Base-by-base conservation (phyloP, 495 filamentous ascomycete species). In the Penicillium mononematosum region DNA sequence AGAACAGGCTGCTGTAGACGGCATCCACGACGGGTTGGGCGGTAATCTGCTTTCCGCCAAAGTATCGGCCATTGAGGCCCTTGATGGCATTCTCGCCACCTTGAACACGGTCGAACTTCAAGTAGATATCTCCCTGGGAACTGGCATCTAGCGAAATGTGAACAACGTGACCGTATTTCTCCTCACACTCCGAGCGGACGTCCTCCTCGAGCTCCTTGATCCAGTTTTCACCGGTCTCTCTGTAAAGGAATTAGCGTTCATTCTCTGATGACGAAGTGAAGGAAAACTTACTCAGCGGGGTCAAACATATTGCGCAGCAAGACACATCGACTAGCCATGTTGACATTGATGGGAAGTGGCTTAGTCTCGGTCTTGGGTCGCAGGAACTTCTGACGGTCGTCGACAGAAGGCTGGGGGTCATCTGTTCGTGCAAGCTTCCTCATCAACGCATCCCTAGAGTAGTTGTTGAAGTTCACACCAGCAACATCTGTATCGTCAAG, bases 381-480 rank as follows among this genome's bases (percentile, higher is more conserved):
- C 45, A 86, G 78, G 41, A 90, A 79, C 64, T 87, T 83, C 69
- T 87, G 82, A 67, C 86, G 83, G 50, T 88, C 85, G 60, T 84
- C 83, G 58, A 75, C 77, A 58, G 82, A 75, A 50, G 82, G 75
- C 29, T 83, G 77, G 51, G 89, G 83, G 68, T 96, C 92, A 82
- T 97, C 93, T 77, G 90, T 96, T 81, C 94, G 84, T 56, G 93
- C 94, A 71, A 98, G 89, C 76, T 96, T 96, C 72, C 90, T 85
- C 95, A 97, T 98, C 72, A 98, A 85, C 63, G 91, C 88, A 77
- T 97, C 92, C 75, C 95, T 88, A 81, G 88, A 93, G 78, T 95
- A 96, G 70, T 97, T 98, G 83, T 91, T 96, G 87, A 97, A 97
- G 74, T 97, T 98, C 70, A 98, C 92, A 69, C 95, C 95, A 31